Percentiles rank a stretch among this genome's conserved stretches.
phyloP scores from a whole-genome alignment of 2,329 filamentous ascomycete species.

The Aspergillus uvarum region DNA sequence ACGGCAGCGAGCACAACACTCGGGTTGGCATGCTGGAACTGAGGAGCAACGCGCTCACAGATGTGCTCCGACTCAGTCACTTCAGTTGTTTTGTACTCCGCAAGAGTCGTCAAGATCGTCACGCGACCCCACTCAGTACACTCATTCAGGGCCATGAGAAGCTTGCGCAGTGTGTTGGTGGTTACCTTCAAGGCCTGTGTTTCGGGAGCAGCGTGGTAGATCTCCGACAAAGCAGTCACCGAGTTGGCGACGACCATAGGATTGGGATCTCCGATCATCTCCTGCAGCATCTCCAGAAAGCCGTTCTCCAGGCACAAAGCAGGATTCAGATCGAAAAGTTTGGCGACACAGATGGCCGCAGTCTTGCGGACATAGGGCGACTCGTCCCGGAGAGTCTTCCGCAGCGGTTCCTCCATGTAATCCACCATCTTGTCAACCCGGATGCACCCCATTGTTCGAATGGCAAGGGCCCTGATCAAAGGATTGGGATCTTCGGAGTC shows the following conservation, averaged over 20 bases:
- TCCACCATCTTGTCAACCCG: conserved; percentile 99
- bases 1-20: conserved; percentile 96
- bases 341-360: conserved; percentile 94
- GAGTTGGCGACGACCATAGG: conserved; percentile 99
- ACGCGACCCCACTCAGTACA: conserved; percentile 98
- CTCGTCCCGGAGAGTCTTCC: conserved; percentile 95
- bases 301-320: conserved; percentile 93
- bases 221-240: conserved; percentile 89
- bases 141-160: conserved; percentile 93
- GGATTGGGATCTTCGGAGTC: conserved; percentile 98
- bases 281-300: conserved; percentile 88
- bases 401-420: conserved; percentile 97
- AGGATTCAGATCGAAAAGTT: conserved; percentile 94
- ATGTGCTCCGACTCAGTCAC: conserved; percentile 97
- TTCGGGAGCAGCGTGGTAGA: conserved; percentile 84
- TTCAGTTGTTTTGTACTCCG: conserved; percentile 82
- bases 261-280: conserved; percentile 95
- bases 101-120: conserved; percentile 84
- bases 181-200: conserved; percentile 84
- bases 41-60: conserved; percentile 90
- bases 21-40: conserved; percentile 98
- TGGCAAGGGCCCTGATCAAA: conserved; percentile 87
- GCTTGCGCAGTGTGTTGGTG: conserved; percentile 82
- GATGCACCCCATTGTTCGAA: conserved; percentile 98
- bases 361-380: conserved; percentile 98